Percentiles rank a stretch among this genome's conserved stretches.
phyloP scores from a whole-genome alignment of 108 stramenopile genomes.

The Aureococcus anophagefferens region DNA sequence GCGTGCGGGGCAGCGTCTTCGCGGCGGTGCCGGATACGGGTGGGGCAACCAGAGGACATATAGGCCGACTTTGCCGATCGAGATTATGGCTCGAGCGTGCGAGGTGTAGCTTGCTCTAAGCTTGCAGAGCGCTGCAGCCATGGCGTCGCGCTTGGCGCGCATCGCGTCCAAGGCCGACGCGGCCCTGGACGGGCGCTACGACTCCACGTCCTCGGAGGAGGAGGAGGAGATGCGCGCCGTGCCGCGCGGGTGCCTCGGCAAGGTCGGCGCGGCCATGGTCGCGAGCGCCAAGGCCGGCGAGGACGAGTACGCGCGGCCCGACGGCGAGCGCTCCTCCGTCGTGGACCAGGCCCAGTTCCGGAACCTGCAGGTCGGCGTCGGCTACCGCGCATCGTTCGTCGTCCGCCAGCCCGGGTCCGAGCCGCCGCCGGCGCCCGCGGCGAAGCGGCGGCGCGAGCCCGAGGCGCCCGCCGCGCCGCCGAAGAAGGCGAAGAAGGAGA shows the following conservation, averaged over 20 bases:
- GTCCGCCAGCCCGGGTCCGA: neutral
- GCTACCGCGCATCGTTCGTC: neutral
- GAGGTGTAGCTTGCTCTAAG: too few relatives aligned
- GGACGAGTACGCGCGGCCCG: neutral
- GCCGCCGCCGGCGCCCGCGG: neutral
- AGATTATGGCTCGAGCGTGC: too few relatives aligned
- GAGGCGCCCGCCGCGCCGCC: neutral
- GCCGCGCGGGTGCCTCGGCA: neutral
- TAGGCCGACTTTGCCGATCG: too few relatives aligned
- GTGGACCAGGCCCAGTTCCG: neutral
- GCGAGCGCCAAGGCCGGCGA: neutral
- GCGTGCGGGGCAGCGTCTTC: too few relatives aligned
- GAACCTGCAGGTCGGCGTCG: neutral
- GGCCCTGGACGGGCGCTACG: neutral
- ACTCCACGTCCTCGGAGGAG: neutral
- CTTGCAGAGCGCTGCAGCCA: too few relatives aligned
- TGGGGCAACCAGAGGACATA: too few relatives aligned
- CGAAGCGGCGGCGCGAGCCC: neutral
- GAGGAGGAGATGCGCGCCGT: neutral
- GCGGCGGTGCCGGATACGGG: too few relatives aligned
- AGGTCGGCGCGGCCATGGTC: neutral
- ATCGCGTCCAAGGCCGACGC: neutral
- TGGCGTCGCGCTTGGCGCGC: neutral
- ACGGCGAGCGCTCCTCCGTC: neutral
- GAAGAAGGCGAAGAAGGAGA: neutral